Evolutionary conservation across 2,329 filamentous ascomycete genomes (phyloP), one percentile per base, ranked within the genome.

Genomic region (Geosmithia morbida): DNA sequence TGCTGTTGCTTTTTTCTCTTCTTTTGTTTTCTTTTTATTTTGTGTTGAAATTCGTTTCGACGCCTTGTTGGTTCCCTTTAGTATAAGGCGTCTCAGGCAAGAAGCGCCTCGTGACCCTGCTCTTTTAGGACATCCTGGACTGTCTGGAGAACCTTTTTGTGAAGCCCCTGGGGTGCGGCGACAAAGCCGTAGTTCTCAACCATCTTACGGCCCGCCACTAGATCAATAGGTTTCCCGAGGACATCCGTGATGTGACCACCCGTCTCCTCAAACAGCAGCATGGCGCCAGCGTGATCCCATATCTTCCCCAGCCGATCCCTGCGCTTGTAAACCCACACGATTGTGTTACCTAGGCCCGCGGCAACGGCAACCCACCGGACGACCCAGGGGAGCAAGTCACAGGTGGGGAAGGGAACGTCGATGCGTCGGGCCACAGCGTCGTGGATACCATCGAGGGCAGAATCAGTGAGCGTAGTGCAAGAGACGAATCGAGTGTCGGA

Each of bases 71-170:
- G 37, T 40, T 13, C 40, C n/a, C 40, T 10, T 18, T 10, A 41
- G 7, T n/a, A 11, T 18, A 18, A 17, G 5, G 8, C 19, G 4
- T 7, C 18, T n/a, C 8, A 30, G n/a, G 30, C 44, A 30, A 49
- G 39, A 13, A 47, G 33, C 33, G 18, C 45, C 45, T 8, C 52
- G 19, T 57, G 57, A 0, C 56, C 52, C 45, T 68, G 55, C 19
- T 66, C 61, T 20, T 48, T 62, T 53, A 95, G 67, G n/a, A 94
- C 87, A 51, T 79, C 75, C 61, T 84, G 84, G 2, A 97, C 90
- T 5, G 77, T 85, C 53, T 79, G 72, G 48, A 77, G 54, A 2
- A 79, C 69, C 2, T 52, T 47, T 0, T 41, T 61, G 50, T 79
- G 74, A 7, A 70, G 46, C 5, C 56, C 56, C 17, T 51, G 58